A percentile compares a stretch with the other conserved stretches of the same genome.
Evolutionary conservation across 2,329 filamentous ascomycete species (phyloP).

Genomic region (Dactylellina parvicollis): DNA sequence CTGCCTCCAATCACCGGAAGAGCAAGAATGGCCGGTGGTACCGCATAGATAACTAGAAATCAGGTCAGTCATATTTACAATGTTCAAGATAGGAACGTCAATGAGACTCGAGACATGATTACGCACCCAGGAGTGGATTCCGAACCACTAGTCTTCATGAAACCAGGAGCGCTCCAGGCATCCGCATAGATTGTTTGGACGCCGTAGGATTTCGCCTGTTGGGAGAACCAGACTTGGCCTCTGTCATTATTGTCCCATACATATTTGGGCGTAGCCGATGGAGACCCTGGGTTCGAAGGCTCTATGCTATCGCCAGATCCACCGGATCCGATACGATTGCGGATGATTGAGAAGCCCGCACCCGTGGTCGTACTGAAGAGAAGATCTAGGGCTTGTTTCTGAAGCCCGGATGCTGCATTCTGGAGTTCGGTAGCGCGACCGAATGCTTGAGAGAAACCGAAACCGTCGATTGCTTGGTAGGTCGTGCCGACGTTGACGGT

Average conservation of each 20-base stretch:
- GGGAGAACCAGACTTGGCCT: constrained; percentile 51
- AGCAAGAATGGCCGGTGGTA: constrained; percentile 61
- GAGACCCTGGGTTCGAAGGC: constrained; percentile 26
- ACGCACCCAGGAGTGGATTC: constrained; percentile 5
- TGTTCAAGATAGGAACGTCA: background rate
- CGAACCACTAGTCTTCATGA: constrained; percentile 64
- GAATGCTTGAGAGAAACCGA: constrained; percentile 64
- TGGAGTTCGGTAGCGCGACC: constrained; percentile 64
- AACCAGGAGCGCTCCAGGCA: constrained; percentile 65
- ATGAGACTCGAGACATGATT: too few species aligned
- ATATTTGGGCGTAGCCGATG: constrained; percentile 28
- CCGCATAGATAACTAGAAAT: constrained; percentile 61
- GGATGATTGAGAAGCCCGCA: constrained; percentile 64
- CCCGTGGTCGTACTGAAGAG: constrained; percentile 64
- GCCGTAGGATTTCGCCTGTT: constrained; percentile 41
- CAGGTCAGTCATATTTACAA: background rate
- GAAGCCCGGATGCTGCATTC: constrained; percentile 62
- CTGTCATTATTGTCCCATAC: constrained; percentile 43
- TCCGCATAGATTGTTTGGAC: constrained; percentile 58
- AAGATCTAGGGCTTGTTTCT: constrained; percentile 62
- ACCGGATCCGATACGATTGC: constrained; percentile 64
- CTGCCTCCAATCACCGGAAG: constrained; percentile 64
- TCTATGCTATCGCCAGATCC: constrained; percentile 62
- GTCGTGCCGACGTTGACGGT: constrained; percentile 62
- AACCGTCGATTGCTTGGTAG: constrained; percentile 65